Percentiles rank a stretch among this genome's conserved stretches.
Conservation (phyloP, 352 stramenopile genomes). For the Phytophthora macrochlamydospora region DNA sequence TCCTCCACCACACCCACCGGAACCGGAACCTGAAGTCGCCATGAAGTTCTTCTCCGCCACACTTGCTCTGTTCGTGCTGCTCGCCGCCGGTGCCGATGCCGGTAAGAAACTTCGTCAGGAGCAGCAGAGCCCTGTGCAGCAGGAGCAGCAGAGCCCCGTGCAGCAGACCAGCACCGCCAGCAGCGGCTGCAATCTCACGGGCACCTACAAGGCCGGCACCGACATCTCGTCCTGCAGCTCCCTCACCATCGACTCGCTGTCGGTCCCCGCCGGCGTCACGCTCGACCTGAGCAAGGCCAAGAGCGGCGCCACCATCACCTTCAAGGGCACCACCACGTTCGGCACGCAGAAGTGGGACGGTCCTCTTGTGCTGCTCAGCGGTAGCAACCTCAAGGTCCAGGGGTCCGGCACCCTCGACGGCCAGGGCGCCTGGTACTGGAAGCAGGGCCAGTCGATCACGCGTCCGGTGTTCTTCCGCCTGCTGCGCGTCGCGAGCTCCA, state of each 20-base stretch:
- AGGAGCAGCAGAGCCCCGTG: conserved; percentile 2
- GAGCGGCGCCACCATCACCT: conserved; percentile 33
- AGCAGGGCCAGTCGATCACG: conserved; percentile 28
- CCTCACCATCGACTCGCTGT: conserved; percentile 29
- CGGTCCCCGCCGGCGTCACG: conserved; percentile 38
- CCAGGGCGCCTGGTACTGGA: conserved; percentile 45
- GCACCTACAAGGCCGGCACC: conserved; percentile 38
- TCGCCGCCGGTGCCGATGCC: conserved; percentile 13
- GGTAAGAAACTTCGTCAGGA: conserved; percentile 23
- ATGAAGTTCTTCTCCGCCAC: conserved; percentile 29
- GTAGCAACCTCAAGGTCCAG: conserved; percentile 30
- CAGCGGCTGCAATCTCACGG: conserved; percentile 35
- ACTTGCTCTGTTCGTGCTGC: conserved; percentile 11
- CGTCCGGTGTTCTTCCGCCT: conserved; percentile 41
- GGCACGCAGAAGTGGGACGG: conserved; percentile 30
- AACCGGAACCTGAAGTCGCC: not conserved
- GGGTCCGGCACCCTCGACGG: conserved; percentile 40
- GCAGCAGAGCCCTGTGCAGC: conserved; percentile 2
- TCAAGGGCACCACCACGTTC: conserved; percentile 41
- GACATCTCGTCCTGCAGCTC: conserved; percentile 32
- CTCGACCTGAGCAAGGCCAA: conserved; percentile 39
- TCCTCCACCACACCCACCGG: conserved; percentile 1
- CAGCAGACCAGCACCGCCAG: conserved; percentile 20
- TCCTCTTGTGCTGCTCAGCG: conserved; percentile 33
- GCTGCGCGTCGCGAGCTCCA: conserved; percentile 24